phyloP scores from a whole-genome alignment of 352 stramenopile genomes.

The Pythium phragmiticola region DNA sequence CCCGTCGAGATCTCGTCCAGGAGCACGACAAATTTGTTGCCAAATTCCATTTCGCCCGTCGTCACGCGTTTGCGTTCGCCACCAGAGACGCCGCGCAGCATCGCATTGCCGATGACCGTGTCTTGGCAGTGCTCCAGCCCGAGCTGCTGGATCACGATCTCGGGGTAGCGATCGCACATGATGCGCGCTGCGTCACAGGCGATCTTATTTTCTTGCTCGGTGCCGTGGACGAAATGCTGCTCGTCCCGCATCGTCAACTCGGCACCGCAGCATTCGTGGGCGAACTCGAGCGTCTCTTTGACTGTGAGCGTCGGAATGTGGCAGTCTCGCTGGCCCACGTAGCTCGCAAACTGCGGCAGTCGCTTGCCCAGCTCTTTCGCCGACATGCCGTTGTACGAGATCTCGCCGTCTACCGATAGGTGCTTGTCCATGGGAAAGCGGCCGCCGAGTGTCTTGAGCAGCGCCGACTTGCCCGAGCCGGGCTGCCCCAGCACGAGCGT shows the following conservation, averaged over 20 bases:
- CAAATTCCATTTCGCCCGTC: slow-evolving; percentile 78
- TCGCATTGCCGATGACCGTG: slow-evolving; percentile 59
- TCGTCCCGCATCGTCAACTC: slow-evolving; percentile 25
- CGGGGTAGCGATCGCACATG: slow-evolving; percentile 26
- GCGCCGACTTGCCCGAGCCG: slow-evolving; percentile 33
- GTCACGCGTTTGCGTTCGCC: slow-evolving; percentile 71
- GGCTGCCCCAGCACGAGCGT: slow-evolving; percentile 28
- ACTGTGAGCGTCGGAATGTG: slow-evolving; percentile 33
- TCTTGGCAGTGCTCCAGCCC: slow-evolving; percentile 41
- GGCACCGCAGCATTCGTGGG: slow-evolving; percentile 25
- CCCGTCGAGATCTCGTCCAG: slow-evolving; percentile 92
- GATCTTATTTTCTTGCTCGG: slow-evolving; percentile 29
- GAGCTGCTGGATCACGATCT: slow-evolving; percentile 38
- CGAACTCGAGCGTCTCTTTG: slow-evolving; percentile 35
- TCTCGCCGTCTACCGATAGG: slow-evolving; percentile 38
- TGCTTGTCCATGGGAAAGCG: slow-evolving; percentile 48
- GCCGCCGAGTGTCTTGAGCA: slow-evolving; percentile 58
- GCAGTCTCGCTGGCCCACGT: slow-evolving; percentile 37
- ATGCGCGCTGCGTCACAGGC: slow-evolving; percentile 19
- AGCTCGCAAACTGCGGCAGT: slow-evolving; percentile 47
- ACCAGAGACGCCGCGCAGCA: slow-evolving; percentile 57
- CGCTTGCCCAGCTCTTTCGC: slow-evolving; percentile 33
- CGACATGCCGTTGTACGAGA: slow-evolving; percentile 53
- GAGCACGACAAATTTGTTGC: slow-evolving; percentile 58
- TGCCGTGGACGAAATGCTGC: slow-evolving; percentile 32